Base-by-base conservation (phyloP, 148 eudicot genomes). In the Drosera capensis region DNA sequence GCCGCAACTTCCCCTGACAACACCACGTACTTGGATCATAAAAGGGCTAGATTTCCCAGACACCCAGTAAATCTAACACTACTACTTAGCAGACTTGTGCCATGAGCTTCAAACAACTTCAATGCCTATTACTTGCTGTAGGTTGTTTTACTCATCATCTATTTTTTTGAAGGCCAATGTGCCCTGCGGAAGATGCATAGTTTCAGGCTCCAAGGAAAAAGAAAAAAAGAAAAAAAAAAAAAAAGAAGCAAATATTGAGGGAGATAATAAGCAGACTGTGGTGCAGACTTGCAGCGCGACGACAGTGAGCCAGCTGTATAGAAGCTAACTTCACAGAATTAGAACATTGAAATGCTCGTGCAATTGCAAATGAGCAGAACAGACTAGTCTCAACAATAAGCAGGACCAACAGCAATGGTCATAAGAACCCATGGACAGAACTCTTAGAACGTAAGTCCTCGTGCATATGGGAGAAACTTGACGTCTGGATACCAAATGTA, bases 291-390 rank as follows among this genome's bases (percentile, higher is more conserved):
- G 64, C 73, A 76, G 65, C 85, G 81, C 42, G 85, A 77, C n/a
- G 99, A 81, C 38, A 92, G 55, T 22, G 94, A 95, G 24, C 83
- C 95, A 39, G 83, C 99, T 29, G 77, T 70, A 51, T 85, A 92
- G 60, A 80, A 92, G 68, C 94, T 92, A 60, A 40, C 15, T 20
- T 40, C 57, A 68, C 39, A 68, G 66, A 55, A 37, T 43, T 37
- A 29, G 59, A 40, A 28, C 14, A 40, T 35, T 7, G 2, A 3
- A 1, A 30, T 36, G 14, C 15, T 24, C 48, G 48, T 9, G n/a
- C 13, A 20, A 26, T 34, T 40, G 44, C 31, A 48, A 18, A 14
- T 26, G 21, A 34, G 20, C 30, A 28, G 18, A 17, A 39, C 8
- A 39, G 38, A 14, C 17, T 7, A 11, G 17, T 11, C 7, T 12